These are phyloP conservation scores for Lepidium sativum DNA, from an alignment of 345 rosid species.

Conservation along the genomic window DNA sequence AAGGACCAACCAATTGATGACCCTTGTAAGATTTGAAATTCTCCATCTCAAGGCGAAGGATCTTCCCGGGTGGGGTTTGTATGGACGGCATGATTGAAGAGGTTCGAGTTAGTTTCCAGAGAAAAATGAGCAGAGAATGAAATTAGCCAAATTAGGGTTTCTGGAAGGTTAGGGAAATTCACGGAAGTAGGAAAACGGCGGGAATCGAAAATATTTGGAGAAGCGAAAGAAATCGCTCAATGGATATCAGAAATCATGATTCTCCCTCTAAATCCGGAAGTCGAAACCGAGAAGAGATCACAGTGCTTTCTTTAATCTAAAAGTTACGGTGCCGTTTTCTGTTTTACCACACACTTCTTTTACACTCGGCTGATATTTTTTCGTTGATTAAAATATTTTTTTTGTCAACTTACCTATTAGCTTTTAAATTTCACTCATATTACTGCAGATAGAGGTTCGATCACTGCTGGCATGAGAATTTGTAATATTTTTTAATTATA, in stretches of 20 bases:
- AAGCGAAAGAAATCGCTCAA: background rate
- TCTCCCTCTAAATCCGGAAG: conserved; percentile 21
- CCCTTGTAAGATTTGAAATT: conserved; percentile 99
- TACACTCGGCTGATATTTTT: too few species aligned
- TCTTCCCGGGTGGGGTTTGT: conserved; percentile 53
- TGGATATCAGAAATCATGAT: background rate
- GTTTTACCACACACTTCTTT: too few species aligned
- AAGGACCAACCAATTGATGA: conserved; percentile 72
- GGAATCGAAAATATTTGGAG: conserved; percentile 11
- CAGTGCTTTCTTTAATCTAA: background rate
- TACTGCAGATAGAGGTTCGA: too few species aligned
- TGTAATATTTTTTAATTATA: too few species aligned
- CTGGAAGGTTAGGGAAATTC: background rate
- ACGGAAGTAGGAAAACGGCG: conserved; percentile 5
- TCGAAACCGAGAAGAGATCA: conserved; percentile 15
- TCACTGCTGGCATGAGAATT: too few species aligned
- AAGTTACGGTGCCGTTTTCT: background rate
- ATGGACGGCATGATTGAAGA: conserved; percentile 56
- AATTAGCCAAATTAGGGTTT: conserved; percentile 24
- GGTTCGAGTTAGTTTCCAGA: background rate
- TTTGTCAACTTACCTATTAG: too few species aligned
- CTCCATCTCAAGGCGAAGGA: conserved; percentile 72
- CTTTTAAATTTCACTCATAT: too few species aligned
- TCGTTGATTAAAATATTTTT: too few species aligned
- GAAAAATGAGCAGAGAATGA: background rate